Conservation (phyloP, 768 basidiomycete species). For the Obba rivulosa region DNA sequence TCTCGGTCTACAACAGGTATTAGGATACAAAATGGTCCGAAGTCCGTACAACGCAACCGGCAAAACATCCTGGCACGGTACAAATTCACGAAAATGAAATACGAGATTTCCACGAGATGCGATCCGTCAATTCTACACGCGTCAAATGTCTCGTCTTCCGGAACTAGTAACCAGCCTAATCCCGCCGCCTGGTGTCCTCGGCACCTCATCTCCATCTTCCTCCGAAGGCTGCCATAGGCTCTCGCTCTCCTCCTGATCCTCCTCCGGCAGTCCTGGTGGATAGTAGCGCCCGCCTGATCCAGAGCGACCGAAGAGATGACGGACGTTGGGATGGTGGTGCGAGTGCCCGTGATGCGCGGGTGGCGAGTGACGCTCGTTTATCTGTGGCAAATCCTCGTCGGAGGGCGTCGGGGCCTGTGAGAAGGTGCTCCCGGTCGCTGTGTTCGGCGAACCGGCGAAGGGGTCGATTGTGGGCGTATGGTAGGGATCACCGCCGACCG, state of each 20-base stretch:
- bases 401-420: constrained; percentile 3
- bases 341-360: constrained; percentile 10
- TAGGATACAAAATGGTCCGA: no score
- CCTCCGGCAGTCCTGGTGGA: constrained; percentile 17
- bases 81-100: no score
- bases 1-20: no score
- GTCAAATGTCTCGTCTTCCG: background rate
- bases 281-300: constrained; percentile 16
- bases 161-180: constrained; percentile 20
- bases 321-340: no score
- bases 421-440: constrained; percentile 11
- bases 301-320: constrained; percentile 6
- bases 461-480: constrained; percentile 2
- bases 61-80: no score
- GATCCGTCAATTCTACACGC: background rate
- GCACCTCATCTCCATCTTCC: constrained; percentile 10
- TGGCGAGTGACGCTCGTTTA: constrained; percentile 8
- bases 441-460: constrained; percentile 5
- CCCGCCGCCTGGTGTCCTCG: constrained; percentile 10
- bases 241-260: constrained; percentile 25
- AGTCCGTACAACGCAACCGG: no score
- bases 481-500: constrained; percentile 4
- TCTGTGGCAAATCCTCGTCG: constrained; percentile 4
- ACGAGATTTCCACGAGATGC: no score
- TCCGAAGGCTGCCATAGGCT: constrained; percentile 19